Evolutionary conservation across 257 asterid genomes (phyloP).

Genomic region (Forsythia suspensa): DNA sequence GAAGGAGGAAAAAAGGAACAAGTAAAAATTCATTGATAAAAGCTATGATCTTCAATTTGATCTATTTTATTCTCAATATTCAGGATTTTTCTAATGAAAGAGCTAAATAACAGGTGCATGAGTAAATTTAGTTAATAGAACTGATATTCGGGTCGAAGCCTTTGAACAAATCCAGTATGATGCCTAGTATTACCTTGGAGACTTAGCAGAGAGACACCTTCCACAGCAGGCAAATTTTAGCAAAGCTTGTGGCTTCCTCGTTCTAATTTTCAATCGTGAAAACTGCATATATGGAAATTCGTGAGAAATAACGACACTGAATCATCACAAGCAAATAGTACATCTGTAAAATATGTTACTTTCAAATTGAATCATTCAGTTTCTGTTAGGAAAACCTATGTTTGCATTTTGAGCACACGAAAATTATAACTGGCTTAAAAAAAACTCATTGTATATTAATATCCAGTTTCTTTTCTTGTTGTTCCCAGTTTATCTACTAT

Average conservation of each 20-base stretch:
- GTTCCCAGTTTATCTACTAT: too few relatives aligned
- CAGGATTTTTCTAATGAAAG: background rate
- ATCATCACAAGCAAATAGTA: background rate
- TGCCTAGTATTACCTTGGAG: slow-evolving; percentile 46
- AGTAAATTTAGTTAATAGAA: slow-evolving; percentile 11
- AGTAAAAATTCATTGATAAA: background rate
- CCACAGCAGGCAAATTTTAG: slow-evolving; percentile 73
- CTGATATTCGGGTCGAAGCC: background rate
- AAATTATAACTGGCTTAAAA: background rate
- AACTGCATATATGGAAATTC: slow-evolving; percentile 48
- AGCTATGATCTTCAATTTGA: slow-evolving; percentile 26
- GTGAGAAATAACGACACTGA: background rate
- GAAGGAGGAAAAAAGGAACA: background rate
- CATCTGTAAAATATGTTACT: background rate
- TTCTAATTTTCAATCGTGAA: slow-evolving; percentile 57
- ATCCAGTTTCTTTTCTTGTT: too few relatives aligned
- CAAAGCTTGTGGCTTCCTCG: slow-evolving; percentile 60
- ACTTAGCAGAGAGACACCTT: slow-evolving; percentile 62
- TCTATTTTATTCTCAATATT: slow-evolving; percentile 17
- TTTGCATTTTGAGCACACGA: background rate
- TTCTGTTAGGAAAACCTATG: background rate
- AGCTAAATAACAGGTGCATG: slow-evolving; percentile 28
- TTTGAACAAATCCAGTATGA: background rate
- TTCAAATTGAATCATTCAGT: background rate
- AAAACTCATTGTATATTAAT: too few relatives aligned